Evolutionary conservation across 2,329 filamentous ascomycete species (phyloP).

Genomic region (Fusarium nelsonii): DNA sequence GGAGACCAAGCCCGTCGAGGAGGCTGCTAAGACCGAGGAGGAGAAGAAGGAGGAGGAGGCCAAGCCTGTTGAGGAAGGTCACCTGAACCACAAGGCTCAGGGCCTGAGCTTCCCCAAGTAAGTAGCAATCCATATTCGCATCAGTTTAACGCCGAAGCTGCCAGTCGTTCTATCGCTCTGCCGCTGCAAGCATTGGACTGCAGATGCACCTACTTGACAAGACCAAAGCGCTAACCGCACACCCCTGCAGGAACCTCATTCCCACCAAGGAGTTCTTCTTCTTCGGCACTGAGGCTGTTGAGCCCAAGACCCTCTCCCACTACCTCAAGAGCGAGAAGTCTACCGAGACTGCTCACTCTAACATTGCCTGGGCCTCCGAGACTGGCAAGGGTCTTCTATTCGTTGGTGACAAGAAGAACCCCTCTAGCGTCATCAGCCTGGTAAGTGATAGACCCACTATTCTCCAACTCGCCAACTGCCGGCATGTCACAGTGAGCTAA

Average conservation of each 20-base stretch:
- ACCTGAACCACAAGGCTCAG: constrained; percentile 89
- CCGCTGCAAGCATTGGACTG: not conserved
- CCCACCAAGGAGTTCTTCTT: constrained; percentile 96
- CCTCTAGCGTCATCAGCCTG: constrained; percentile 85
- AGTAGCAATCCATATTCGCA: constrained; percentile 51
- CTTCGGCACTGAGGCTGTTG: constrained; percentile 79
- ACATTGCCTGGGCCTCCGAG: constrained; percentile 89
- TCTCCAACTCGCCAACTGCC: constrained; percentile 31
- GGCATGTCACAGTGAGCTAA: constrained; percentile 32
- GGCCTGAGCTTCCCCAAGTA: constrained; percentile 88
- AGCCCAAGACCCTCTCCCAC: constrained; percentile 77
- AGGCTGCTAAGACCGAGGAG: constrained; percentile 57
- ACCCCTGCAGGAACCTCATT: constrained; percentile 76
- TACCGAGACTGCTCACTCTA: constrained; percentile 77
- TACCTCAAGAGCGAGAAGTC: constrained; percentile 94
- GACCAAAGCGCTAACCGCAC: constrained; percentile 40
- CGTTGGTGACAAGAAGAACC: constrained; percentile 86
- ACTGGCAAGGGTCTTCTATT: constrained; percentile 96
- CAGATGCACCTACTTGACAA: too few species aligned
- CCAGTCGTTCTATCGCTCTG: not conserved
- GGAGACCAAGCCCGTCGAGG: constrained; percentile 59
- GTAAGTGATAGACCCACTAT: constrained; percentile 65
- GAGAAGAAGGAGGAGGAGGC: constrained; percentile 67
- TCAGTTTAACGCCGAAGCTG: not conserved
- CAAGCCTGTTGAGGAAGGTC: constrained; percentile 83